Evolutionary conservation across 352 stramenopile species (phyloP), one percentile per base, ranked within the genome.

Genomic region (Phytophthora fragariaefolia): DNA sequence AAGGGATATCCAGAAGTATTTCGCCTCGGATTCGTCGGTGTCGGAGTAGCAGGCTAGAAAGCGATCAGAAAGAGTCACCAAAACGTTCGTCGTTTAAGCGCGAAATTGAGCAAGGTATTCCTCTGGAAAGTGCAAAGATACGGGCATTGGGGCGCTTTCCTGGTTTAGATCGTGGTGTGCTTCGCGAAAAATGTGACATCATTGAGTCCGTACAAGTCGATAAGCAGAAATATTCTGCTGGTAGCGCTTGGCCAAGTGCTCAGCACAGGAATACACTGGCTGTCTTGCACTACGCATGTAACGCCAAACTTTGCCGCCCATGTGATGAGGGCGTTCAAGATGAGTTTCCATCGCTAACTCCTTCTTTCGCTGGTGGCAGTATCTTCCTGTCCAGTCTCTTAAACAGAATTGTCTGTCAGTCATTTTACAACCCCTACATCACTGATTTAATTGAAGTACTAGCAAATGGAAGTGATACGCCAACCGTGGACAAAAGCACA

Each of bases 341-440:
- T 22, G 79, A 89, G 28, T 66, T 82, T 27, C 80, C 84, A 22
- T 90, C 71, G 40, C 66, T 93, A 2, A 68, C 82, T 0, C 80
- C 80, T 9, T 73, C 80, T 2, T 90, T 87, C 48, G 84, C 84
- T 7, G 67, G 76, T 3, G 82, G 84, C 13, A 77, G 71, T 12
- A 70, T 91, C 18, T 78, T 93, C 40, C 32, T 93, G 6, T 81
- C 66, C 0, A 89, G 70, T 34, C 63, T 87, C 9, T 54, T 93
- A 13, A 84, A 93, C 63, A 76, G 82, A 18, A 79, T 90, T 46
- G 58, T 90, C 10, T 93, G 83, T 42, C 85, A 93, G 47, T 76
- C 79, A n/a, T 93, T 93, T 47, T 93, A 87, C 66, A 93, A 93
- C 22, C 85, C 85, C 10, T 93, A 91, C 59, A 87, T 91, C 27